phyloP scores from a whole-genome alignment of 306 rosid species.

The Rubus parviflorus region DNA sequence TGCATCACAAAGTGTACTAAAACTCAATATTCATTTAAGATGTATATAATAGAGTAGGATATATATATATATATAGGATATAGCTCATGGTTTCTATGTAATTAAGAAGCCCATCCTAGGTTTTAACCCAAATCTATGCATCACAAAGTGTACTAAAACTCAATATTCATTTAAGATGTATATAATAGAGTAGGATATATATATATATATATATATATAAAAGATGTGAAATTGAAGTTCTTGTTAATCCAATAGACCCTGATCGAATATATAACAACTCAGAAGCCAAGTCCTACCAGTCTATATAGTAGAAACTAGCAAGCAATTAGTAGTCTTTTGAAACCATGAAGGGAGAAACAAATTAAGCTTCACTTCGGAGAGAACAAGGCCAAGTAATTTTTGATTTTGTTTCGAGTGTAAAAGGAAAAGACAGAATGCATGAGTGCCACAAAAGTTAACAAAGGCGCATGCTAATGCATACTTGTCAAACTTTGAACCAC shows the following conservation, averaged over 20 bases:
- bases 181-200: not conserved
- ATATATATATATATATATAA: not conserved
- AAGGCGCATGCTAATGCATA: constrained; percentile 23
- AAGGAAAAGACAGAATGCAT: not conserved
- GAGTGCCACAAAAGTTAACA: not conserved
- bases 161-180: not conserved
- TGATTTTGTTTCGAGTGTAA: not conserved
- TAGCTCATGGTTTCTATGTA: not conserved
- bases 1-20: not conserved
- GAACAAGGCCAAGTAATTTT: constrained; percentile 11
- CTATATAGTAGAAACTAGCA: too few relatives aligned
- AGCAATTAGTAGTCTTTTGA: too few relatives aligned
- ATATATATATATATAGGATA: not conserved
- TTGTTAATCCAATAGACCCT: too few relatives aligned
- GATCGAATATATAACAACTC: too few relatives aligned
- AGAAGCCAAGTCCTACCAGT: too few relatives aligned
- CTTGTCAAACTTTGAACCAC: constrained; percentile 57
- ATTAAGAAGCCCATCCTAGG: not conserved
- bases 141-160: not conserved
- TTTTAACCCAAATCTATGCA: not conserved
- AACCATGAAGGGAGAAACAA: not conserved
- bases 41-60: not conserved
- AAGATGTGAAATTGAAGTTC: too few relatives aligned
- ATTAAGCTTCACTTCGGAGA: not conserved
- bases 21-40: not conserved